A percentile compares a stretch with the other conserved stretches of the same genome.
Evolutionary conservation across 2,329 filamentous ascomycete species (phyloP).

Genomic region (Dactylellina sp.): DNA sequence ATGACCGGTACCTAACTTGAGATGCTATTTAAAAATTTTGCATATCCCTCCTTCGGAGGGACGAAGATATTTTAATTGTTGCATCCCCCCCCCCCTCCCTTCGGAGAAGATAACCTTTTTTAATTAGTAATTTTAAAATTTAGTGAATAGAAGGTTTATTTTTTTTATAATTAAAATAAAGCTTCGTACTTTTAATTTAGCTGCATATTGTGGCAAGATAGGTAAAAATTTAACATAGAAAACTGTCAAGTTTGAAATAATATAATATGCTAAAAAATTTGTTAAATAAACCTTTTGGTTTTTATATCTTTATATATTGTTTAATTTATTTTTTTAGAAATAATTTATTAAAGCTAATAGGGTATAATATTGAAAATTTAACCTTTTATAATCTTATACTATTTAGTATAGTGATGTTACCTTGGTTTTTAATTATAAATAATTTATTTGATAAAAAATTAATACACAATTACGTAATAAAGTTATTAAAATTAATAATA

Average conservation of each 20-base stretch:
- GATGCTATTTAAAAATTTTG: slow-evolving; percentile 5
- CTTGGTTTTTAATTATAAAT: slow-evolving; percentile 29
- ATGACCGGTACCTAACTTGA: slow-evolving; percentile 2
- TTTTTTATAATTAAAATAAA: slow-evolving; percentile 10
- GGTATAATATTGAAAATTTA: slow-evolving; percentile 18
- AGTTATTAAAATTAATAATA: slow-evolving; percentile 35
- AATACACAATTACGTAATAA: slow-evolving; percentile 34
- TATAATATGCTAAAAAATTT: slow-evolving; percentile 23
- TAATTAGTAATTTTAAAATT: slow-evolving; percentile 19
- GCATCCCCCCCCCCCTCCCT: too few relatives aligned
- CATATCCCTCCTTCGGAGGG: not conserved
- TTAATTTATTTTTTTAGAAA: slow-evolving; percentile 30
- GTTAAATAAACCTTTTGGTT: slow-evolving; percentile 31
- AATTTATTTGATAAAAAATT: slow-evolving; percentile 30
- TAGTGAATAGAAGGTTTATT: slow-evolving; percentile 12
- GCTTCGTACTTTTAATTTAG: not conserved
- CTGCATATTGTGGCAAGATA: slow-evolving; percentile 24
- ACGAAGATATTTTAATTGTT: slow-evolving; percentile 2
- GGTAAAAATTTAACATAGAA: slow-evolving; percentile 8
- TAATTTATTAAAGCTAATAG: slow-evolving; percentile 21
- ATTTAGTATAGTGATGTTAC: slow-evolving; percentile 22
- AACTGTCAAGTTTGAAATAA: slow-evolving; percentile 23
- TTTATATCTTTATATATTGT: slow-evolving; percentile 29
- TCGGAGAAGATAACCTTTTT: slow-evolving; percentile 15
- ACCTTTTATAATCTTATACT: slow-evolving; percentile 29